These are phyloP conservation scores for Calocybe indica DNA, from an alignment of 768 basidiomycete species.

Conservation along the genomic window DNA sequence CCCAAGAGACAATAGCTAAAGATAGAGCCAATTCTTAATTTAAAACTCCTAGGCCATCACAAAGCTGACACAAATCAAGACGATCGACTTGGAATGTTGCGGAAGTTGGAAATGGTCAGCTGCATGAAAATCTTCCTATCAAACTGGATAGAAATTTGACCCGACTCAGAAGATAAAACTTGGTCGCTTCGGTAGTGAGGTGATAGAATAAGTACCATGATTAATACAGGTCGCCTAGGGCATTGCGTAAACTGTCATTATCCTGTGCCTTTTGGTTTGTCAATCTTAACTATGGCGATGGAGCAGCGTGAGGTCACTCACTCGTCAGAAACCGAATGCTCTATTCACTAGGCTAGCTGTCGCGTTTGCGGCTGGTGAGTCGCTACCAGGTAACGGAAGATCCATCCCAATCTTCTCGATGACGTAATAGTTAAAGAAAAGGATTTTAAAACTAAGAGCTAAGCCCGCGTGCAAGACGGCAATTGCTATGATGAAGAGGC, in stretches of 20 bases:
- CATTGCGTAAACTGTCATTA: too few species aligned
- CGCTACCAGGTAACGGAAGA: conserved; percentile 35
- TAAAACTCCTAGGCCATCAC: too few species aligned
- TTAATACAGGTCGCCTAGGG: too few species aligned
- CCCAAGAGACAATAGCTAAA: too few species aligned
- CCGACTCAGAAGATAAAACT: too few species aligned
- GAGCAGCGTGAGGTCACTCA: not conserved
- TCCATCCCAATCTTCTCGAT: conserved; percentile 36
- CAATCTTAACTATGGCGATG: not conserved
- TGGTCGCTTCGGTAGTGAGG: too few species aligned
- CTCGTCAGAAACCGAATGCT: conserved; percentile 7
- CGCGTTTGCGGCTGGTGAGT: conserved; percentile 21
- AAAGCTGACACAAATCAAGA: not conserved
- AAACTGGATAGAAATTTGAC: too few species aligned
- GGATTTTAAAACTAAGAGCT: conserved; percentile 80
- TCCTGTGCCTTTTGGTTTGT: not conserved
- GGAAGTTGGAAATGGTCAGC: too few species aligned
- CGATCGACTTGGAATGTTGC: too few species aligned
- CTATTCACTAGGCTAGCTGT: conserved; percentile 12
- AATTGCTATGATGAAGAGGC: conserved; percentile 75
- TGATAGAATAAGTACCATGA: too few species aligned
- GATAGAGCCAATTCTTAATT: too few species aligned
- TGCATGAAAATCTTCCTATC: too few species aligned
- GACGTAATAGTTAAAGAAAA: conserved; percentile 55
- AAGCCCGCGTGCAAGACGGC: conserved; percentile 71